Base-by-base conservation (phyloP, 192 early-diverging fungal species). In the Entomortierella parvispora region DNA sequence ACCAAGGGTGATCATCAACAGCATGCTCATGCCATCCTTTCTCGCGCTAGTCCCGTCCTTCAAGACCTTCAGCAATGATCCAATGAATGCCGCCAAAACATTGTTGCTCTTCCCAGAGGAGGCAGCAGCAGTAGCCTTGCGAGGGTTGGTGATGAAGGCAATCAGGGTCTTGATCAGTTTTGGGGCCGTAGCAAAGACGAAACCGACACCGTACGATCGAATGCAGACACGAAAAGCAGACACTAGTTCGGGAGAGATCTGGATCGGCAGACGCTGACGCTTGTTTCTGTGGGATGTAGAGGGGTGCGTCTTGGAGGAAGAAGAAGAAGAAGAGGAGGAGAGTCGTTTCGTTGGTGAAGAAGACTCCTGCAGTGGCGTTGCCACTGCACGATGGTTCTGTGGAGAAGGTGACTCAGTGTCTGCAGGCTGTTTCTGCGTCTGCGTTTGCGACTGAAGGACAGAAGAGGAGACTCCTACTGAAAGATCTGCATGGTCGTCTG, bases 131-230 rank as follows among this genome's bases (percentile, higher is more conserved):
- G 59, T 53, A 10, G 23, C 64, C 31, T 80, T 80, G 40, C 62
- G 45, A 5, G 65, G 69, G 37, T 37, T 65, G 18, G 60, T 31
- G 12, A 80, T 20, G 29, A 71, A 71, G 25, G 43, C 45, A 10
- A 69, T 33, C 4, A 69, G 29, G 42, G 68, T 67, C 52, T 64
- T 66, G 68, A 80, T 62, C 29, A 80, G 68, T 17, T 69, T 69
- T 1, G 77, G 77, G 2, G 57, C 69, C 0, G 77, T 80, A 1
- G 68, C 69, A 51, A 80, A 80, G 51, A 67, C 63, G 18, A 59
- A 80, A 23, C 77, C 77, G 40, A 80, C 77, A 18, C 68, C 77
- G 32, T 80, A 70, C 14, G 77, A 49, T 2, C 77, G 68, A 31
- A 80, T 48, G 44, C 68, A 80, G 23, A 71, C 77, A 3, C 63